A percentile compares a stretch with the other conserved stretches of the same genome.
Conservation (phyloP, 2,329 filamentous ascomycete species). For the Talaromyces islandicus region DNA sequence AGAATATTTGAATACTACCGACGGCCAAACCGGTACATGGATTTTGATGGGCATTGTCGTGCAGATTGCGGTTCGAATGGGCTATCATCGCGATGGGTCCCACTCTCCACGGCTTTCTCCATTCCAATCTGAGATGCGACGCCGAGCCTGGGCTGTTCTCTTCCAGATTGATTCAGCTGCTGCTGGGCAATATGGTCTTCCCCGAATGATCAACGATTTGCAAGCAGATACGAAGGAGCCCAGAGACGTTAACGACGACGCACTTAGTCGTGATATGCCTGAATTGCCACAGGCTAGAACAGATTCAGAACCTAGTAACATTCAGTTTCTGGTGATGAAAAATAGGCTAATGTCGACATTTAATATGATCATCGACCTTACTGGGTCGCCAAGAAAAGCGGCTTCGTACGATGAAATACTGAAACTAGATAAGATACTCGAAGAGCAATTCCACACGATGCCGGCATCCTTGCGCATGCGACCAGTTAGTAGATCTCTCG, state of each 20-base stretch:
- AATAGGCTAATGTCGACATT: constrained; percentile 6
- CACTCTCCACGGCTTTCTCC: constrained; percentile 29
- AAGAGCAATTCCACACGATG: constrained; percentile 3
- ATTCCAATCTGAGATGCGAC: constrained; percentile 30
- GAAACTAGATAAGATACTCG: constrained; percentile 5
- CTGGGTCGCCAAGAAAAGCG: neutral
- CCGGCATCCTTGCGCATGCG: constrained; percentile 1
- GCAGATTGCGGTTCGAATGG: constrained; percentile 30
- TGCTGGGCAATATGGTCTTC: constrained; percentile 32
- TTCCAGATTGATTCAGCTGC: constrained; percentile 31
- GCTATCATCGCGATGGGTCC: constrained; percentile 36
- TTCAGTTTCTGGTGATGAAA: constrained; percentile 6
- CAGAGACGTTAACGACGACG: constrained; percentile 34
- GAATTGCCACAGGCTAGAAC: constrained; percentile 23
- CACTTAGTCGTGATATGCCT: constrained; percentile 30
- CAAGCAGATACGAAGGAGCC: constrained; percentile 35
- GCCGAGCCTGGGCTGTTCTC: constrained; percentile 26
- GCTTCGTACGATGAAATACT: constrained; percentile 7
- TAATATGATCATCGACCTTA: constrained; percentile 2
- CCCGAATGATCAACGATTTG: constrained; percentile 29
- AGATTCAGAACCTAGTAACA: constrained; percentile 8
- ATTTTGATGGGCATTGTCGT: constrained; percentile 22
- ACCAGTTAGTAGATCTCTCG: constrained; percentile 6
- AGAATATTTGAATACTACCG: constrained; percentile 16
- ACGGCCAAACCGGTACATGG: constrained; percentile 15